Conservation (phyloP, 1,139 yeast genomes). For the Diutina ranongensis region DNA sequence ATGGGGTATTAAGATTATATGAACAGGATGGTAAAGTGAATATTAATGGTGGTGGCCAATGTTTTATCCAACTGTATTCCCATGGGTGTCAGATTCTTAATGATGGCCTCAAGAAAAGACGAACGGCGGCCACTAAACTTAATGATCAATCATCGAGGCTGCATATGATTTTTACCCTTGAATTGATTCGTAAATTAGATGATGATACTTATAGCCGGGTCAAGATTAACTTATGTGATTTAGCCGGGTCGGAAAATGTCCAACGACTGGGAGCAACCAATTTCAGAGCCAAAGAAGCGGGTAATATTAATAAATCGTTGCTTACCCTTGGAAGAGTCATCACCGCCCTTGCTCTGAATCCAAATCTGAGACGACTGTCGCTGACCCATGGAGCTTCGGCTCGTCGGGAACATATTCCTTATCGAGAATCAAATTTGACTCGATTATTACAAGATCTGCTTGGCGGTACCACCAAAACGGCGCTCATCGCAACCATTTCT, state of each 20-base stretch:
- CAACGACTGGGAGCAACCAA: conserved; percentile 11
- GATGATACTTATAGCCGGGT: conserved; percentile 7
- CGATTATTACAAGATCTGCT: conserved; percentile 11
- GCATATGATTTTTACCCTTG: conserved; percentile 11
- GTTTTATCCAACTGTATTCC: conserved; percentile 37
- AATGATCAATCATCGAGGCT: conserved; percentile 11
- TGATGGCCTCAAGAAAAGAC: conserved; percentile 9
- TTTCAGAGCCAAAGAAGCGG: conserved; percentile 12
- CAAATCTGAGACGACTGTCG: not conserved
- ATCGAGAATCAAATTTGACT: conserved; percentile 11
- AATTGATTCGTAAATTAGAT: conserved; percentile 7
- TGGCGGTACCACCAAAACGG: conserved; percentile 12
- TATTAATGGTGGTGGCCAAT: conserved; percentile 50
- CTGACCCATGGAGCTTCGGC: not conserved
- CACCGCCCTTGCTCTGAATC: conserved; percentile 9
- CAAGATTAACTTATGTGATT: conserved; percentile 12
- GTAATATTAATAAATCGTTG: conserved; percentile 12
- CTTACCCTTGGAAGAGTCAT: conserved; percentile 11
- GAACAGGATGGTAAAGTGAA: conserved; percentile 18
- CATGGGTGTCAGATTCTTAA: conserved; percentile 28
- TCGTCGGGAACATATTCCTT: conserved; percentile 13
- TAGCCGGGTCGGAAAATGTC: conserved; percentile 12
- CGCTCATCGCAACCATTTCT: conserved; percentile 11
- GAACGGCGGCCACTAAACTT: conserved; percentile 11
- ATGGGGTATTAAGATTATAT: not conserved